A percentile compares a stretch with the other conserved stretches of the same genome.
phyloP scores from a whole-genome alignment of 192 early-diverging fungal species.

The Coemansia sp. region DNA sequence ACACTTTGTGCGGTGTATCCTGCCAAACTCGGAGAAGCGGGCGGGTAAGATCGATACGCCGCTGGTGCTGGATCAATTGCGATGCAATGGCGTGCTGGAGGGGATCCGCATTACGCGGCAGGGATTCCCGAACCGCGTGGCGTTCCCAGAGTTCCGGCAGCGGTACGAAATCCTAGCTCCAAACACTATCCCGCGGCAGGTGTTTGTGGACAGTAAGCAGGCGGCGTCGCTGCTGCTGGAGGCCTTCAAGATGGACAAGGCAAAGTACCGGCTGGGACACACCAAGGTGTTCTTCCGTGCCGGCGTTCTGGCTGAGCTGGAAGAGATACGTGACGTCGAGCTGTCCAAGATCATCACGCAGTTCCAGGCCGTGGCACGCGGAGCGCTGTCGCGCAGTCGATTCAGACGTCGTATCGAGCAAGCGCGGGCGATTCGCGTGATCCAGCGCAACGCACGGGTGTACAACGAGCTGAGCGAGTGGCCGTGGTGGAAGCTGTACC shows the following conservation, averaged over 20 bases:
- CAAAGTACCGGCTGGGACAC: conserved; percentile 86
- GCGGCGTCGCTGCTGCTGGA: conserved; percentile 82
- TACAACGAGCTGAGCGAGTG: conserved; percentile 90
- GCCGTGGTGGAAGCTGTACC: conserved; percentile 96
- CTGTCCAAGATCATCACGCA: conserved; percentile 80
- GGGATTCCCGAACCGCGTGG: conserved; percentile 92
- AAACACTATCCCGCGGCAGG: conserved; percentile 72
- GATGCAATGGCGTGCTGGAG: conserved; percentile 98
- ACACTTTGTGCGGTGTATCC: conserved; percentile 98
- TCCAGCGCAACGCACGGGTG: conserved; percentile 92
- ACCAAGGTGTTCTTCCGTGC: conserved; percentile 98
- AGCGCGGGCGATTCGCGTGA: conserved; percentile 87
- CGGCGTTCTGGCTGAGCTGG: conserved; percentile 92
- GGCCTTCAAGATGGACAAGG: conserved; percentile 72
- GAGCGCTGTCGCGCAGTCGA: conserved; percentile 74
- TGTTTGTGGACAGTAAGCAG: conserved; percentile 89
- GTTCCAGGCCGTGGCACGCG: conserved; percentile 88
- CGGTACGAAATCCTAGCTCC: conserved; percentile 93
- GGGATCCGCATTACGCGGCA: conserved; percentile 96
- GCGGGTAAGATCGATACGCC: conserved; percentile 81
- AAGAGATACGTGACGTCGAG: conserved; percentile 86
- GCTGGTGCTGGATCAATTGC: conserved; percentile 89
- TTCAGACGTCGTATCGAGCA: conserved; percentile 73
- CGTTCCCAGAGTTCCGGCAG: conserved; percentile 92
- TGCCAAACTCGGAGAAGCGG: conserved; percentile 92